A percentile compares a stretch with the other conserved stretches of the same genome.
These are phyloP conservation scores for Ehretia macrophylla DNA, from an alignment of 257 asterid genomes.

Conservation along the genomic window DNA sequence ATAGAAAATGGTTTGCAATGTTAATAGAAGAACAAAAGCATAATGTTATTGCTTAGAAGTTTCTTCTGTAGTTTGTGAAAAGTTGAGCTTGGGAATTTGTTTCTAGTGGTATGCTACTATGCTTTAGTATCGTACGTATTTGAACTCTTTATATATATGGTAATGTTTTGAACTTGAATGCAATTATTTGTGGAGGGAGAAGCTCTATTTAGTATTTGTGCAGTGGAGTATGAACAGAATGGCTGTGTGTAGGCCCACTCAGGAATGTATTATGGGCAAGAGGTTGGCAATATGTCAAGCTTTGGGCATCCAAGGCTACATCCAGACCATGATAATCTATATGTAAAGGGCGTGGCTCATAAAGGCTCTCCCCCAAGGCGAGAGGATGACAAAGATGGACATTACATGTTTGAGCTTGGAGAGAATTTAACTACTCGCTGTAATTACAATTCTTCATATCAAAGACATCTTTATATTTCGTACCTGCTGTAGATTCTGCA, in stretches of 20 bases:
- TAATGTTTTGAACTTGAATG: slow-evolving; percentile 10
- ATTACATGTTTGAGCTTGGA: slow-evolving; percentile 56
- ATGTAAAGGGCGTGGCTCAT: slow-evolving; percentile 41
- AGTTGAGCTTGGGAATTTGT: no score
- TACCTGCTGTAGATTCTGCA: slow-evolving; percentile 11
- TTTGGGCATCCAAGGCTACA: slow-evolving; percentile 46
- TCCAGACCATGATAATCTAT: slow-evolving; percentile 32
- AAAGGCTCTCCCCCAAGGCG: slow-evolving; percentile 60
- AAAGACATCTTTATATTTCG: slow-evolving; percentile 4
- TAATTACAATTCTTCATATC: slow-evolving; percentile 31
- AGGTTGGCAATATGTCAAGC: slow-evolving; percentile 46
- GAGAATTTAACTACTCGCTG: slow-evolving; percentile 60
- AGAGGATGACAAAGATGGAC: slow-evolving; percentile 59
- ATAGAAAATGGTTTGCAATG: no score
- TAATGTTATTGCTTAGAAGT: no score
- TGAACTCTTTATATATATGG: not conserved
- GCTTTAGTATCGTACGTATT: no score
- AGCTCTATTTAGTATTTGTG: slow-evolving; percentile 12
- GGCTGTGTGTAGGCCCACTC: slow-evolving; percentile 53
- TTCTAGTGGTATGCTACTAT: no score
- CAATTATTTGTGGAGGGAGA: slow-evolving; percentile 17
- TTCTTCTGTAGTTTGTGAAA: no score
- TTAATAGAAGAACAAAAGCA: no score
- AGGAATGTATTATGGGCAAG: slow-evolving; percentile 48
- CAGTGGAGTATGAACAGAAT: slow-evolving; percentile 28